Evolutionary conservation across 192 early-diverging fungal genomes (phyloP).

Genomic region (Nowakowskiella sp.): DNA sequence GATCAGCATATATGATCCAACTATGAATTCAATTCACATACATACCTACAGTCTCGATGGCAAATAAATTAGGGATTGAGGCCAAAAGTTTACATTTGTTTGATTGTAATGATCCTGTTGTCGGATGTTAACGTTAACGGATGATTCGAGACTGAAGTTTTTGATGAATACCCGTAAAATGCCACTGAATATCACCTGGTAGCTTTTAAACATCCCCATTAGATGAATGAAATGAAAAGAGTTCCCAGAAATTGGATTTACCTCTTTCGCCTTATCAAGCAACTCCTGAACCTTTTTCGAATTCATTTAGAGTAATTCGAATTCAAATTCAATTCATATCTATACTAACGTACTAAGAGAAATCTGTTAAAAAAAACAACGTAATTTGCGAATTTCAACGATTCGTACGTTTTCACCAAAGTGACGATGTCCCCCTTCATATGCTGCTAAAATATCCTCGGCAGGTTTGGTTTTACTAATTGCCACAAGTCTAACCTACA

Average conservation of each 20-base stretch:
- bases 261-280: slow-evolving; percentile 72
- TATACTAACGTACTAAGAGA: slow-evolving; percentile 33
- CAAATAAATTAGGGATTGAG: slow-evolving; percentile 80
- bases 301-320: too few species aligned
- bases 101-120: slow-evolving; percentile 64
- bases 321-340: not conserved
- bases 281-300: slow-evolving; percentile 85
- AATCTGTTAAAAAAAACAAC: too few species aligned
- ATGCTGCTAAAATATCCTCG: slow-evolving; percentile 67
- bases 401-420: slow-evolving; percentile 90
- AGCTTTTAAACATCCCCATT: slow-evolving; percentile 29
- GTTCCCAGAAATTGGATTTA: slow-evolving; percentile 12
- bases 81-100: slow-evolving; percentile 94
- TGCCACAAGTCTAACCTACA: slow-evolving; percentile 65
- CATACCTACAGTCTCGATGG: slow-evolving; percentile 78
- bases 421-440: slow-evolving; percentile 79
- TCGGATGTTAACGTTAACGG: not conserved
- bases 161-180: slow-evolving; percentile 96
- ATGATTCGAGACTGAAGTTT: slow-evolving; percentile 1
- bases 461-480: slow-evolving; percentile 90
- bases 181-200: slow-evolving; percentile 89
- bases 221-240: slow-evolving; percentile 8
- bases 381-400: slow-evolving; percentile 12
- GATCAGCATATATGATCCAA: slow-evolving; percentile 1
- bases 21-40: not conserved